These are phyloP conservation scores for Suillus luteus DNA, from an alignment of 768 basidiomycete species.

Conservation along the genomic window DNA sequence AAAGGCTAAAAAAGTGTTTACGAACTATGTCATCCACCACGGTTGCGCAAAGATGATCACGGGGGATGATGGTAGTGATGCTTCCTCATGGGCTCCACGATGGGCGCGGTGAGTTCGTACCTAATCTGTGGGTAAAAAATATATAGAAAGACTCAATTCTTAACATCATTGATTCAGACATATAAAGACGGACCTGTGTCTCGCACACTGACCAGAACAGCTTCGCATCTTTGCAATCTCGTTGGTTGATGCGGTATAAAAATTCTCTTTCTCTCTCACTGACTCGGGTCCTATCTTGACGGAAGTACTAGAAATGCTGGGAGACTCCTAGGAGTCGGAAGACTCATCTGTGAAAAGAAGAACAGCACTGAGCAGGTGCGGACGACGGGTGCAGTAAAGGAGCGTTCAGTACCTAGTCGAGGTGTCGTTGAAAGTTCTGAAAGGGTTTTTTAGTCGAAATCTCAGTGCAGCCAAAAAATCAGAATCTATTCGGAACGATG, in stretches of 20 bases:
- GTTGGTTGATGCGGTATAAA: no score
- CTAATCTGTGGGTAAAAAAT: not conserved
- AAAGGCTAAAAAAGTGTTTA: not conserved
- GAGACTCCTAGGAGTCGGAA: not conserved
- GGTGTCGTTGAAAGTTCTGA: not conserved
- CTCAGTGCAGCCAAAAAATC: not conserved
- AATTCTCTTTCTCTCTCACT: no score
- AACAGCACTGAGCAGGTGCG: not conserved
- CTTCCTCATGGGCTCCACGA: not conserved
- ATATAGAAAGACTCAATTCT: not conserved
- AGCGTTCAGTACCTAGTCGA: no score
- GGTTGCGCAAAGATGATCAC: slow-evolving; percentile 1
- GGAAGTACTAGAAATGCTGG: not conserved
- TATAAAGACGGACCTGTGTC: no score
- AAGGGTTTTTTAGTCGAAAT: not conserved
- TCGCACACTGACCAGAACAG: no score
- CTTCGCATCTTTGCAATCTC: no score
- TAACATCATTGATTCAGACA: not conserved
- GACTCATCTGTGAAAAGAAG: not conserved
- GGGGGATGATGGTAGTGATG: not conserved
- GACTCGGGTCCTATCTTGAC: no score
- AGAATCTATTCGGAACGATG: no score
- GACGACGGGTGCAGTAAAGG: no score
- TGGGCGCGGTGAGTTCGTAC: not conserved
- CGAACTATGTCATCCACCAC: not conserved